These are phyloP conservation scores for Polyporus arcularius DNA, from an alignment of 768 basidiomycete species.

Conservation along the genomic window DNA sequence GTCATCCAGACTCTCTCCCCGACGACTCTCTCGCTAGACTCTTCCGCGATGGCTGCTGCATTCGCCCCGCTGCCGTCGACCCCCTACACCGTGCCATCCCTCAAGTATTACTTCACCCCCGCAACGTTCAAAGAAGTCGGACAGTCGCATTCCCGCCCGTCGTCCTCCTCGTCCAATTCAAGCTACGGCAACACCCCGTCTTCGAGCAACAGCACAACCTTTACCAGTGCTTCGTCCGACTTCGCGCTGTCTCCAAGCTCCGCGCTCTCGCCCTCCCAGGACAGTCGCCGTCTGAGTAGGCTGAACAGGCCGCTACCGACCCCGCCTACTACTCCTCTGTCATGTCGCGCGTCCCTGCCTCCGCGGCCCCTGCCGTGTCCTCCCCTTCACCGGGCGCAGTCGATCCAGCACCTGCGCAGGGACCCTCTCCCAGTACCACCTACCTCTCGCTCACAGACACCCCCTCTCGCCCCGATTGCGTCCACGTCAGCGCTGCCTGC, in stretches of 20 bases:
- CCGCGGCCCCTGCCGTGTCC: constrained; percentile 13
- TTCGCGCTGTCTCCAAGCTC: background rate
- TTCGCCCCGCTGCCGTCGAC: background rate
- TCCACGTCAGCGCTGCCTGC: background rate
- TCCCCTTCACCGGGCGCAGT: background rate
- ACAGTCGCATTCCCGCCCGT: constrained; percentile 7
- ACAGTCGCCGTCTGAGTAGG: background rate
- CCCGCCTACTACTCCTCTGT: background rate
- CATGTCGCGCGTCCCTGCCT: background rate
- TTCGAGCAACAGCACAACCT: background rate
- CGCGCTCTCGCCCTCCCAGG: background rate
- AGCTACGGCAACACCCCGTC: background rate
- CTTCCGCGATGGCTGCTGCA: background rate
- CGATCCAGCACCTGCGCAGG: background rate
- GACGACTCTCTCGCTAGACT: background rate
- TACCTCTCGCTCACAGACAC: background rate
- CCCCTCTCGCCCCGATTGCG: background rate
- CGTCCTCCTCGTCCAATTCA: constrained; percentile 8
- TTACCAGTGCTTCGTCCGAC: constrained; percentile 1
- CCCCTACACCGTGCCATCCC: background rate
- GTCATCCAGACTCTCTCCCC: background rate
- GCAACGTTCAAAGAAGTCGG: background rate
- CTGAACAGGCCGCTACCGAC: background rate
- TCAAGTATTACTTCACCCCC: constrained; percentile 8
- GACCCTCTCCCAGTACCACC: constrained; percentile 6